A percentile compares a stretch with the other conserved stretches of the same genome.
Evolutionary conservation across 2,329 filamentous ascomycete species (phyloP).

Genomic region (Cladophialophora psammophila): DNA sequence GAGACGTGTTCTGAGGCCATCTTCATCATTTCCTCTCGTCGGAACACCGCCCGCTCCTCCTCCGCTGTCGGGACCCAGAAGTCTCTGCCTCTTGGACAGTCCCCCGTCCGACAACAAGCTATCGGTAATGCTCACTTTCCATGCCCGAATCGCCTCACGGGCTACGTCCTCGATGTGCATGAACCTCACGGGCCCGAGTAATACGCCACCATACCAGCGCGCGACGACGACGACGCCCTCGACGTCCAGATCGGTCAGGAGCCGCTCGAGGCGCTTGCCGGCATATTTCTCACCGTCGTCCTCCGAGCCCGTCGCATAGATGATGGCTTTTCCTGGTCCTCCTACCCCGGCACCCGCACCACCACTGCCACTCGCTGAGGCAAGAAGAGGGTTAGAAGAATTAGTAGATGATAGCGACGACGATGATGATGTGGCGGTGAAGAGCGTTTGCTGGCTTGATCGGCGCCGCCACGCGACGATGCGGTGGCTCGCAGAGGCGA

Average conservation of each 20-base stretch:
- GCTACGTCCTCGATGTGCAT: conserved; percentile 60
- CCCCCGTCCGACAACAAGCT: conserved; percentile 25
- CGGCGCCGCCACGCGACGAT: conserved; percentile 60
- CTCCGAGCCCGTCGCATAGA: conserved; percentile 56
- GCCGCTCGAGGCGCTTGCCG: conserved; percentile 56
- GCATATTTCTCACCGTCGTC: conserved; percentile 64
- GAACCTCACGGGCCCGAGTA: conserved; percentile 62
- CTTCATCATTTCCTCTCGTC: conserved; percentile 40
- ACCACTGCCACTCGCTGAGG: neutral
- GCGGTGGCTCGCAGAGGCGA: conserved; percentile 57
- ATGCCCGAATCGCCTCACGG: conserved; percentile 56
- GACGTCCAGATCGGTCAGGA: conserved; percentile 55
- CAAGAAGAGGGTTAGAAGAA: too few species aligned
- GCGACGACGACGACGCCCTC: conserved; percentile 60
- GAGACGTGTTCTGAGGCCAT: conserved; percentile 46
- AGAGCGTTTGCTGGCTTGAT: conserved; percentile 56
- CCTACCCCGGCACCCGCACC: neutral
- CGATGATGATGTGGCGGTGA: neutral
- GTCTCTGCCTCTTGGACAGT: conserved; percentile 45
- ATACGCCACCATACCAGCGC: conserved; percentile 62
- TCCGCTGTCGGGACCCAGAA: conserved; percentile 13
- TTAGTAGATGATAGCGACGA: neutral
- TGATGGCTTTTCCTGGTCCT: conserved; percentile 44
- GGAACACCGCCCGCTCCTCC: conserved; percentile 39
- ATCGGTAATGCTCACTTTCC: conserved; percentile 40